Percentiles rank a stretch among this genome's conserved stretches.
phyloP scores from a whole-genome alignment of 805 yeast species.

The Scheffersomyces stipitis region DNA sequence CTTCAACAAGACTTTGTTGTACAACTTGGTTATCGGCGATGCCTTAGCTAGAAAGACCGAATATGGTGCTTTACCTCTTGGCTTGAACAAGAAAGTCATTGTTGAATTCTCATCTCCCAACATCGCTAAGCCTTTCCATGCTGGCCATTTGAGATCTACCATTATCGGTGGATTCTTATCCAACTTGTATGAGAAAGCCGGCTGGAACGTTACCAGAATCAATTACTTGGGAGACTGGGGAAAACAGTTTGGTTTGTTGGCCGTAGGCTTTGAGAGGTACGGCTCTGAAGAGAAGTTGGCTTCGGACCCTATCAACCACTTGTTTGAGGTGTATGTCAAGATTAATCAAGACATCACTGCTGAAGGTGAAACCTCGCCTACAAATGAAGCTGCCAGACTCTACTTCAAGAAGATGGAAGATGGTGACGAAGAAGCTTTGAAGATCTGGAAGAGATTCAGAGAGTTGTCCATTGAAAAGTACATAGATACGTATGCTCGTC shows the following conservation, averaged over 20 bases:
- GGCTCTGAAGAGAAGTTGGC: conserved; percentile 75
- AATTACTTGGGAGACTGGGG: conserved; percentile 99
- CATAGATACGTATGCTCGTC: conserved; percentile 83
- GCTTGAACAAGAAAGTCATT: conserved; percentile 61
- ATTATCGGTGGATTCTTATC: conserved; percentile 95
- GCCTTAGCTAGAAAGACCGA: conserved; percentile 56
- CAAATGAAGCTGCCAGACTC: conserved; percentile 81
- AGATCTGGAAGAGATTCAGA: conserved; percentile 84
- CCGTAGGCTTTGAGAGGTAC: conserved; percentile 85
- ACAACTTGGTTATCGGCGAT: conserved; percentile 68
- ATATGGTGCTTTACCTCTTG: conserved; percentile 78
- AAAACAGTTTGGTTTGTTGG: conserved; percentile 94
- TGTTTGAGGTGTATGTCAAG: conserved; percentile 90
- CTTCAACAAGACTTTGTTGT: conserved; percentile 66
- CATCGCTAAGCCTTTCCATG: conserved; percentile 99
- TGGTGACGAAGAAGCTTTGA: conserved; percentile 79
- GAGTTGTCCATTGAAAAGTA: conserved; percentile 86
- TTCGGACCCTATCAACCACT: conserved; percentile 86
- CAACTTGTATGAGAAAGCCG: conserved; percentile 84
- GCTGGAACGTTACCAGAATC: conserved; percentile 90
- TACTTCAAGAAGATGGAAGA: conserved; percentile 91
- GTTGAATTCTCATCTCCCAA: conserved; percentile 97
- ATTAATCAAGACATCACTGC: conserved; percentile 73
- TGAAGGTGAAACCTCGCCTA: conserved; percentile 52
- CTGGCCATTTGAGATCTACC: conserved; percentile 97